A percentile compares a stretch with the other conserved stretches of the same genome.
These are phyloP conservation scores for Plasmodium gonderi DNA, from an alignment of 169 alveolate genomes.

Conservation along the genomic window DNA sequence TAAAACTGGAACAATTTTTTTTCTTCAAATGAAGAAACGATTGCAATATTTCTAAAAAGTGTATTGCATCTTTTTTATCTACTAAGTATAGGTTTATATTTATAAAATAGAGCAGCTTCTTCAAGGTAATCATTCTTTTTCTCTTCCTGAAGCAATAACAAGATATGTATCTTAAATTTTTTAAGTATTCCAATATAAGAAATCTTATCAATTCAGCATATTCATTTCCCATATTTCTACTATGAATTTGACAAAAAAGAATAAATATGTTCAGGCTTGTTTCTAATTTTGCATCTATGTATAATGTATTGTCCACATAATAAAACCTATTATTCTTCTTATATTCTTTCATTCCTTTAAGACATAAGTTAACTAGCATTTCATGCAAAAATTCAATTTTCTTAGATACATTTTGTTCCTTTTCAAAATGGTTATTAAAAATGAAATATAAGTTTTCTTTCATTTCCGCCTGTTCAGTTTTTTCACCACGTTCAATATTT, in stretches of 20 bases:
- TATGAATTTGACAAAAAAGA: conserved; percentile 3
- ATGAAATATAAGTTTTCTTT: not conserved
- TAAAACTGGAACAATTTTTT: conserved; percentile 7
- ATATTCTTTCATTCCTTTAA: conserved; percentile 54
- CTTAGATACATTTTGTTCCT: not conserved
- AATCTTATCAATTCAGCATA: conserved; percentile 31
- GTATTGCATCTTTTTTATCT: not conserved
- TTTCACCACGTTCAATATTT: not conserved
- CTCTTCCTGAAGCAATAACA: conserved; percentile 16
- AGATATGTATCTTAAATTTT: conserved; percentile 3
- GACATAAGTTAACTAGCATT: conserved; percentile 29
- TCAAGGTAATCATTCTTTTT: not conserved
- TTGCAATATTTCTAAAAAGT: conserved; percentile 17
- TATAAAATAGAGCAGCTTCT: conserved; percentile 29
- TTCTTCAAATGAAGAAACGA: not conserved
- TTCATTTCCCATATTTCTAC: not conserved
- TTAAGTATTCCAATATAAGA: conserved; percentile 31
- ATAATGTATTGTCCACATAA: conserved; percentile 1
- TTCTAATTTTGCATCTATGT: conserved; percentile 15
- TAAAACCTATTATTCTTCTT: not conserved
- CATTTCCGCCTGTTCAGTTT: not conserved
- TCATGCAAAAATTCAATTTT: conserved; percentile 48
- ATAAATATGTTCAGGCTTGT: conserved; percentile 30
- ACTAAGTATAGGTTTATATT: conserved; percentile 12
- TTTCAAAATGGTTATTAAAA: conserved; percentile 14